Evolutionary conservation across 2,329 filamentous ascomycete genomes (phyloP), one percentile per base, ranked within the genome.

Genomic region (Penicillium sp.): DNA sequence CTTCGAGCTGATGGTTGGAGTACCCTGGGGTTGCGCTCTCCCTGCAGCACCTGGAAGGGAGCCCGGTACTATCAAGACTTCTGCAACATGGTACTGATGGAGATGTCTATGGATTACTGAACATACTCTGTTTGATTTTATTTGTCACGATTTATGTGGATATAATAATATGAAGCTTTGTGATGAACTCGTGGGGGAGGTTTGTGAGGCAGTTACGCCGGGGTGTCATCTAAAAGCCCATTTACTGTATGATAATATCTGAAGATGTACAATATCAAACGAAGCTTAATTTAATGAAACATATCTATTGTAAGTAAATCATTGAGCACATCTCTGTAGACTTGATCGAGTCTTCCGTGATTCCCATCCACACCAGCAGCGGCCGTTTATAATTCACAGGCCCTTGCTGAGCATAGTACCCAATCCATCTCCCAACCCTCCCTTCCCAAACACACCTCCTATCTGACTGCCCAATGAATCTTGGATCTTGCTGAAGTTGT

Each of bases 1-100:
- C 61, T 81, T 28, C 73, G 73, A 2, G 63, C 71, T 2, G 74
- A 73, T 13, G 73, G 73, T 13, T 81, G 78, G 78, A 70, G 66
- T 35, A 77, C 74, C 3, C 74, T 80, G 37, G 77, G 79, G 3
- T 61, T 80, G 53, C 72, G 66, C 24, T 72, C 73, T 4, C 51
- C 62, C 22, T 60, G 61, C n/a, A 70, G 74, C 22, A 70, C 71
- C 2, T 79, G 77, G 73, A 80, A 79, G 58, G 77, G 74, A 1
- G 58, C 68, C 15, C 70, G 71, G 30, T 77, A 78, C 56, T 81
- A 81, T 61, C 67, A 75, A 53, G 66, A 69, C 6, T 70, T 78
- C 22, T 80, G 79, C 51, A 69, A 65, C 28, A 66, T 70, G 55
- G 74, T 76, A 4, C 59, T 81, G 71, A 73, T 68, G 10, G 78